Evolutionary conservation across 1,284 basidiomycete genomes (phyloP).

Genomic region (Cystobasidium slooffiae): DNA sequence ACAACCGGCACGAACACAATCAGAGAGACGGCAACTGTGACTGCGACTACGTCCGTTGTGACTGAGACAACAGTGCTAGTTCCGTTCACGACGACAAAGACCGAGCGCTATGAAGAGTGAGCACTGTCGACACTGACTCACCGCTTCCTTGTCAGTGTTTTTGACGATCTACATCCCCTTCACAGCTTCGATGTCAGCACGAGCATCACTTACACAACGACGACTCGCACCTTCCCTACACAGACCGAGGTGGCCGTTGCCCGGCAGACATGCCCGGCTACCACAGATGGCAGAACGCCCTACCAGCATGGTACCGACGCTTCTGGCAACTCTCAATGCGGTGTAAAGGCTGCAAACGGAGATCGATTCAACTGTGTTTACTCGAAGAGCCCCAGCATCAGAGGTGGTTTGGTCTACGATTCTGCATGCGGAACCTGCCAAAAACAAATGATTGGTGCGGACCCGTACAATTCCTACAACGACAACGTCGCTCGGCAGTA

Average conservation of each 20-base stretch:
- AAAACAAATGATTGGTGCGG: constrained; percentile 29
- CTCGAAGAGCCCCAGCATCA: constrained; percentile 20
- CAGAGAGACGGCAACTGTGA: constrained; percentile 14
- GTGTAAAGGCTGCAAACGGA: constrained; percentile 2
- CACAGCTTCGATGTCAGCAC: constrained; percentile 34
- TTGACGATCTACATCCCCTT: neutral
- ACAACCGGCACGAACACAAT: constrained; percentile 27
- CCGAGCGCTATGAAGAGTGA: constrained; percentile 31
- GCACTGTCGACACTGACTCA: neutral
- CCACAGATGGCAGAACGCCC: constrained; percentile 8
- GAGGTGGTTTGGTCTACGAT: constrained; percentile 30
- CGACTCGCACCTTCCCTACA: constrained; percentile 22
- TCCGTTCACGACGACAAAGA: constrained; percentile 29
- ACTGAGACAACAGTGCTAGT: constrained; percentile 11
- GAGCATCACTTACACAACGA: constrained; percentile 10
- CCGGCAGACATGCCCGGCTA: constrained; percentile 32
- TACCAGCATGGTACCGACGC: constrained; percentile 29
- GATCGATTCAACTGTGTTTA: constrained; percentile 16
- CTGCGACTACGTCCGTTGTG: constrained; percentile 9
- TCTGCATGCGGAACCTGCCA: constrained; percentile 29
- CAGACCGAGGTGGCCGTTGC: constrained; percentile 27
- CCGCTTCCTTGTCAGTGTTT: neutral
- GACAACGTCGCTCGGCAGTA: constrained; percentile 28
- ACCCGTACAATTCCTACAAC: constrained; percentile 12
- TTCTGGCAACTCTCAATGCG: constrained; percentile 24